Conservation (phyloP, 495 filamentous ascomycete species). For the Aspergillus asperescens region DNA sequence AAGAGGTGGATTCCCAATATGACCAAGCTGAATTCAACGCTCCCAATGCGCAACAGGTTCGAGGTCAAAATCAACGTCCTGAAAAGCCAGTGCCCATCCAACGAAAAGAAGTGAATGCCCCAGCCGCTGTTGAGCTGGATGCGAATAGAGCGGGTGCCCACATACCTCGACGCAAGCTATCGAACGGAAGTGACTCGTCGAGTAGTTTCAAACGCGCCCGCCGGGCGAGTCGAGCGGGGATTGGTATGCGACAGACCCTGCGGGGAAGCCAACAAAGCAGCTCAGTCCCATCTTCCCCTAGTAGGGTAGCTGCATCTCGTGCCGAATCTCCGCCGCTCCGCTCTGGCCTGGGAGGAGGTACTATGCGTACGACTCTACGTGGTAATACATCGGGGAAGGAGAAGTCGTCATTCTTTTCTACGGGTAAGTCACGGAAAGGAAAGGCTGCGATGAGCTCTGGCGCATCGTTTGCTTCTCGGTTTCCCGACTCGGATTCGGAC, state of each 20-base stretch:
- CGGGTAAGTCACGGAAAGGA: constrained; percentile 41
- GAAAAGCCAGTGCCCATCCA: constrained; percentile 26
- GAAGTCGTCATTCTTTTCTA: constrained; percentile 43
- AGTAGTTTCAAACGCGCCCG: constrained; percentile 56
- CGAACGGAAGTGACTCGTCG: constrained; percentile 56
- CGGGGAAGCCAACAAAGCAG: constrained; percentile 30
- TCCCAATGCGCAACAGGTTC: neutral
- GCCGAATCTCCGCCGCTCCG: constrained; percentile 30
- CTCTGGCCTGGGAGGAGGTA: constrained; percentile 28
- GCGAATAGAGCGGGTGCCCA: constrained; percentile 3
- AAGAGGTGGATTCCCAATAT: neutral
- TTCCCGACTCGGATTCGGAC: constrained; percentile 71
- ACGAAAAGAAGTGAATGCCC: constrained; percentile 9
- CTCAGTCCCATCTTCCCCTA: constrained; percentile 23
- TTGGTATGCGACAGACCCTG: constrained; percentile 53
- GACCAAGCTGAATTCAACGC: constrained; percentile 4
- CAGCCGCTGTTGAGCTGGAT: neutral
- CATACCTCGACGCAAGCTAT: constrained; percentile 28
- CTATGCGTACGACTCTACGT: constrained; percentile 50
- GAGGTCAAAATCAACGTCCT: constrained; percentile 17
- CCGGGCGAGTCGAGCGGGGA: constrained; percentile 29
- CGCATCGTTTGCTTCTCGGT: constrained; percentile 34
- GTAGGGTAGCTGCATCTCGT: constrained; percentile 25
- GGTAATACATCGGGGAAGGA: constrained; percentile 27
- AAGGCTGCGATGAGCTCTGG: constrained; percentile 26